Evolutionary conservation across 257 asterid species (phyloP).

Genomic region (Henckelia pumila): DNA sequence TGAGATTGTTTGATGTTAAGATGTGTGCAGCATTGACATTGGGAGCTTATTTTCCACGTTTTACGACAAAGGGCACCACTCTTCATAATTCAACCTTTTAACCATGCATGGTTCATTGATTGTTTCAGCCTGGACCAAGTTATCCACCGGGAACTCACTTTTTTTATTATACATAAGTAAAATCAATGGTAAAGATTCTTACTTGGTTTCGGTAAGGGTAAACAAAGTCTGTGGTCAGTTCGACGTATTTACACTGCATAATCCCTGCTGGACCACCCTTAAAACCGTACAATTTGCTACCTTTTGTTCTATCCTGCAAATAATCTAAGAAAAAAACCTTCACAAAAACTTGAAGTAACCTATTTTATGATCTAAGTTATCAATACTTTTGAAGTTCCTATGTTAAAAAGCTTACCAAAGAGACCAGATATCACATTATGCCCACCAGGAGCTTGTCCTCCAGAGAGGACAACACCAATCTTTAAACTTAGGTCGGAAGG

Average conservation of each 20-base stretch:
- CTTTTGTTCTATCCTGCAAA: slow-evolving; percentile 83
- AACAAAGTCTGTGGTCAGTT: slow-evolving; percentile 73
- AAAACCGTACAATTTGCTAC: slow-evolving; percentile 91
- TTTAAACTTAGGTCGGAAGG: slow-evolving; percentile 43
- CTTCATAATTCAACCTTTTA: background rate
- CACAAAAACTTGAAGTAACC: slow-evolving; percentile 13
- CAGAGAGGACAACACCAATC: slow-evolving; percentile 92
- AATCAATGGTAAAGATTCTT: slow-evolving; percentile 4
- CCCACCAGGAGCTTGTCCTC: slow-evolving; percentile 99
- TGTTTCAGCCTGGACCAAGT: too few relatives aligned
- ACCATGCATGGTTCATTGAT: background rate
- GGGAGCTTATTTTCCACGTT: too few relatives aligned
- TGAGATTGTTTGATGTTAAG: too few relatives aligned
- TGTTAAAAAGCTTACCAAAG: slow-evolving; percentile 51
- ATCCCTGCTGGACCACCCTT: slow-evolving; percentile 99
- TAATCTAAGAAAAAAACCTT: slow-evolving; percentile 52
- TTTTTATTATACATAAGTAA: background rate
- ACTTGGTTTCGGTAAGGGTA: slow-evolving; percentile 98
- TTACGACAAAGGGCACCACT: background rate
- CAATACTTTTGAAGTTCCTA: background rate
- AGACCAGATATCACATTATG: slow-evolving; percentile 97
- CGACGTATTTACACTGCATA: slow-evolving; percentile 81
- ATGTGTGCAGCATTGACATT: too few relatives aligned
- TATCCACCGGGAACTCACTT: too few relatives aligned
- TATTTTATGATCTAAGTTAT: background rate